Conservation (phyloP, 495 filamentous ascomycete genomes). For the Haplographium delicatum region DNA sequence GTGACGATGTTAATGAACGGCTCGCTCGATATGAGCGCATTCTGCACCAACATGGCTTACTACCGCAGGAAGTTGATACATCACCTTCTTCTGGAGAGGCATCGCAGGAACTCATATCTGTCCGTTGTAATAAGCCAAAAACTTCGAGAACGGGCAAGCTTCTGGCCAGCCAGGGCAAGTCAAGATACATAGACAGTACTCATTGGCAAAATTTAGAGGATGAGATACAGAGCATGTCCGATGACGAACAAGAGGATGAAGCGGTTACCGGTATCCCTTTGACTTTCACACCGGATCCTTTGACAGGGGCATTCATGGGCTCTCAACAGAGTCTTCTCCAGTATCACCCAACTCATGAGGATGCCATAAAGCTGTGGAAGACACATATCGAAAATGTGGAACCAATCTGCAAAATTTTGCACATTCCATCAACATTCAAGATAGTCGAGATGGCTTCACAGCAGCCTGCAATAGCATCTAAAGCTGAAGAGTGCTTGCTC, state of each 20-base stretch:
- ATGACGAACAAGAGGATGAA: background rate
- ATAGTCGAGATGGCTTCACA: slow-evolving; percentile 31
- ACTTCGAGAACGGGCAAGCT: background rate
- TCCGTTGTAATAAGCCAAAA: too few relatives aligned
- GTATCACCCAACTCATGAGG: slow-evolving; percentile 7
- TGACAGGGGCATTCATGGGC: background rate
- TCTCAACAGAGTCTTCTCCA: background rate
- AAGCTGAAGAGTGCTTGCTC: slow-evolving; percentile 59
- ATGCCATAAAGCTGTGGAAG: slow-evolving; percentile 20
- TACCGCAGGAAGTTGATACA: too few relatives aligned
- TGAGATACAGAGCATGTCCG: background rate
- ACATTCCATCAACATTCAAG: slow-evolving; percentile 44
- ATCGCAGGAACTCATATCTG: too few relatives aligned
- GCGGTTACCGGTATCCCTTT: background rate
- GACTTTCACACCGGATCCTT: background rate
- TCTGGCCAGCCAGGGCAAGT: background rate
- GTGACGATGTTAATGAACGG: too few relatives aligned
- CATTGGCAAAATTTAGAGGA: background rate
- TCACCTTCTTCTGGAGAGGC: too few relatives aligned
- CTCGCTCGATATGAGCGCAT: too few relatives aligned
- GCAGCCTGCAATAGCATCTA: slow-evolving; percentile 48
- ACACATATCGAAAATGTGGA: slow-evolving; percentile 53
- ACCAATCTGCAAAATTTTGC: slow-evolving; percentile 59
- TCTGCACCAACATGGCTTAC: too few relatives aligned
- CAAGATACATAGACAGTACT: background rate